Evolutionary conservation across 2,329 filamentous ascomycete genomes (phyloP).

Genomic region (Trichoderma breve): DNA sequence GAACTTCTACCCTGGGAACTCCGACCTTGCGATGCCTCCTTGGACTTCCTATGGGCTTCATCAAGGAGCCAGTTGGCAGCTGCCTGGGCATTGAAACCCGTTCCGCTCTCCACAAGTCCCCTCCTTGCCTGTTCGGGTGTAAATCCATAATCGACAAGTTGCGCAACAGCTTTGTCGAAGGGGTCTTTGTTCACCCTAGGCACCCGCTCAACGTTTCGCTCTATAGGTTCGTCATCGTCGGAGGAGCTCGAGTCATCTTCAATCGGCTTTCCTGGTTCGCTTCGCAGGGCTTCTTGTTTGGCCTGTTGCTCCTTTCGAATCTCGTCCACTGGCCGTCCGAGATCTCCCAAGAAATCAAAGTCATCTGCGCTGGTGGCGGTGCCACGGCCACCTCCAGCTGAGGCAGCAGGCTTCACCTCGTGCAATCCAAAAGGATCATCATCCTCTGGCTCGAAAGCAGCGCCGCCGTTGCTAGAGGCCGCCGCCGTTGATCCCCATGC

Average conservation of each 20-base stretch:
- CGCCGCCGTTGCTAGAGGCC: constrained; percentile 34
- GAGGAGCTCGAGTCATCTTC: constrained; percentile 50
- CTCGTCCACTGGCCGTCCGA: constrained; percentile 64
- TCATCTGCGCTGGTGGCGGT: constrained; percentile 46
- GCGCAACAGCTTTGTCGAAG: constrained; percentile 77
- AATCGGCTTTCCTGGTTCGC: constrained; percentile 56
- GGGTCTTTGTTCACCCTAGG: constrained; percentile 35
- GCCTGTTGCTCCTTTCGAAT: constrained; percentile 49
- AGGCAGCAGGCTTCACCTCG: constrained; percentile 50
- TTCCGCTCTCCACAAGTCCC: constrained; percentile 76
- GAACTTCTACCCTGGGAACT: constrained; percentile 34
- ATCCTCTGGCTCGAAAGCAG: constrained; percentile 60
- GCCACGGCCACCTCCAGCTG: constrained; percentile 25
- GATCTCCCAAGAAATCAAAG: constrained; percentile 64
- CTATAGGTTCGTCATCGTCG: constrained; percentile 37
- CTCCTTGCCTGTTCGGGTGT: constrained; percentile 76
- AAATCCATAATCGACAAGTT: constrained; percentile 94
- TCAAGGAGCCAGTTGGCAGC: constrained; percentile 89
- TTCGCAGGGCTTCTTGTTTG: constrained; percentile 31
- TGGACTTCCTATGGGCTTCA: constrained; percentile 82
- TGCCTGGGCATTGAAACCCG: constrained; percentile 76
- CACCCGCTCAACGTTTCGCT: constrained; percentile 26
- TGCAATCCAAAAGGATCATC: constrained; percentile 87
- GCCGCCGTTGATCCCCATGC: constrained; percentile 46
- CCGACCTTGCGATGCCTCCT: constrained; percentile 62